Conservation (phyloP, 2,329 filamentous ascomycete species). For the Calonectria pteridis region DNA sequence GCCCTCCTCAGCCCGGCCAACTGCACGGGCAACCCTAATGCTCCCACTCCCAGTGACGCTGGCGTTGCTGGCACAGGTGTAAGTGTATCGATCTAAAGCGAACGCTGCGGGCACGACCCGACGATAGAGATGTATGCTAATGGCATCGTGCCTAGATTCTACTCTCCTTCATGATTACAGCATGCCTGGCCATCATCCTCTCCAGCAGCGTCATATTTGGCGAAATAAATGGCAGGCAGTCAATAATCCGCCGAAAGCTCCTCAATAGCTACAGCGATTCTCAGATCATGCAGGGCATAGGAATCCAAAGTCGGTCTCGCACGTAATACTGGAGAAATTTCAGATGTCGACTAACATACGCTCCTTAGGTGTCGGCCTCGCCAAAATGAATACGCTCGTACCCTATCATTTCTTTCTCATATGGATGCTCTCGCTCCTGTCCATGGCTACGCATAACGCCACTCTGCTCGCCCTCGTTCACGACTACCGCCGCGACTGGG, state of each 20-base stretch:
- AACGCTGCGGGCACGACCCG: background rate
- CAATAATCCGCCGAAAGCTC: slow-evolving; percentile 71
- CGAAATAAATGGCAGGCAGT: slow-evolving; percentile 61
- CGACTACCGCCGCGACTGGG: slow-evolving; percentile 76
- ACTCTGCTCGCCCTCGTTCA: slow-evolving; percentile 74
- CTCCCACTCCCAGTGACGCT: slow-evolving; percentile 64
- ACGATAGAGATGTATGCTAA: slow-evolving; percentile 20
- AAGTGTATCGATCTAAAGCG: slow-evolving; percentile 47
- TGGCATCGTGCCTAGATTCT: slow-evolving; percentile 50
- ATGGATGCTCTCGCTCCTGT: slow-evolving; percentile 75
- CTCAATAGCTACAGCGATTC: slow-evolving; percentile 76
- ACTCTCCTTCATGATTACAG: slow-evolving; percentile 76
- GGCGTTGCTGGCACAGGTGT: slow-evolving; percentile 66
- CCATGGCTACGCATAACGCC: slow-evolving; percentile 74
- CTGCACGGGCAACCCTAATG: slow-evolving; percentile 67
- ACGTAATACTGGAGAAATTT: background rate
- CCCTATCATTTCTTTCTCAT: slow-evolving; percentile 80
- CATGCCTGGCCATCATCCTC: slow-evolving; percentile 67
- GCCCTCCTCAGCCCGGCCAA: slow-evolving; percentile 70
- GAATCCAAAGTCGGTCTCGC: slow-evolving; percentile 64
- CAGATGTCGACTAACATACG: slow-evolving; percentile 1
- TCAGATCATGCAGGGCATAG: slow-evolving; percentile 77
- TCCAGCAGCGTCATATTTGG: slow-evolving; percentile 68
- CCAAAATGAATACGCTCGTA: slow-evolving; percentile 68
- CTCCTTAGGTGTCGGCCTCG: slow-evolving; percentile 63